phyloP scores from a whole-genome alignment of 495 filamentous ascomycete species.

The Amorphotheca resinae region DNA sequence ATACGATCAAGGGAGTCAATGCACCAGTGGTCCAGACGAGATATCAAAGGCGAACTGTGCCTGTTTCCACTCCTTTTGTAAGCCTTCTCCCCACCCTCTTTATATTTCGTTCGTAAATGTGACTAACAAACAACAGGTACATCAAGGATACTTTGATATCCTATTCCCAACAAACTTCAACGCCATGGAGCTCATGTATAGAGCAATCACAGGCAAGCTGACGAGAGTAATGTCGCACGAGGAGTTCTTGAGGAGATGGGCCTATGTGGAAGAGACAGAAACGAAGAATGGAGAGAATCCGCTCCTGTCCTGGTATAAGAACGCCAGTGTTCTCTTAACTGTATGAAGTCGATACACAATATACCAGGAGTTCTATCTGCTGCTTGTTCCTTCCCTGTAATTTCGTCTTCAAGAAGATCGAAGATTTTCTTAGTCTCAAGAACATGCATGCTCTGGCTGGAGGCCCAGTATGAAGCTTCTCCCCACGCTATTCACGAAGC shows the following conservation, averaged over 20 bases:
- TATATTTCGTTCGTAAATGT: not conserved
- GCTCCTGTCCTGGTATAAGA: constrained; percentile 85
- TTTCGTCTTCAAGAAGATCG: too few species aligned
- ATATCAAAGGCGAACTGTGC: constrained; percentile 71
- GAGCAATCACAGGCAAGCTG: constrained; percentile 80
- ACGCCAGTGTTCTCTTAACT: constrained; percentile 78
- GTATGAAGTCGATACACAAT: constrained; percentile 30
- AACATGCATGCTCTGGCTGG: too few species aligned
- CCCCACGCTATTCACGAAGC: too few species aligned
- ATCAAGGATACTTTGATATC: constrained; percentile 98
- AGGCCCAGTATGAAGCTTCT: too few species aligned
- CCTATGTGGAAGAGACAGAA: constrained; percentile 77
- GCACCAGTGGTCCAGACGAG: constrained; percentile 93
- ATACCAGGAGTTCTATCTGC: too few species aligned
- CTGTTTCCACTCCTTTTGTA: constrained; percentile 85
- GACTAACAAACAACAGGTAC: constrained; percentile 45
- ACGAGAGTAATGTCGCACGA: constrained; percentile 76
- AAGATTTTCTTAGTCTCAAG: too few species aligned
- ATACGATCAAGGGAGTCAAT: constrained; percentile 70
- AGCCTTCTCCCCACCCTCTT: constrained; percentile 21
- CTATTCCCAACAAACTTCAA: constrained; percentile 94
- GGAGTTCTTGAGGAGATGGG: constrained; percentile 81
- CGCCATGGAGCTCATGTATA: constrained; percentile 78
- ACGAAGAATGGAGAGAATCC: constrained; percentile 89
- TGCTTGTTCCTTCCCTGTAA: too few species aligned